phyloP scores from a whole-genome alignment of 2,329 filamentous ascomycete genomes.

The Kalmusia sp. region DNA sequence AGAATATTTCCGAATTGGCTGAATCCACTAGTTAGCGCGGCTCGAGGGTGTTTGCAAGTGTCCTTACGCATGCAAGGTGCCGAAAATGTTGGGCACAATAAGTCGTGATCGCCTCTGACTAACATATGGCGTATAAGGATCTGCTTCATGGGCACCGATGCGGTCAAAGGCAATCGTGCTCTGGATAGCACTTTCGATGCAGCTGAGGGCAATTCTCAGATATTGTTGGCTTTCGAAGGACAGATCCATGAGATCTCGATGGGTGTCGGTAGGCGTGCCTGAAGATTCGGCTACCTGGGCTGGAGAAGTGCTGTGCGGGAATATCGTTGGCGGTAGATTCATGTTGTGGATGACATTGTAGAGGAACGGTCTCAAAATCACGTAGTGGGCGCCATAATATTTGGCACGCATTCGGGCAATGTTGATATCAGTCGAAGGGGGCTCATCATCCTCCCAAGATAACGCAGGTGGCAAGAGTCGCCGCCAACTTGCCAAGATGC shows the following conservation, averaged over 20 bases:
- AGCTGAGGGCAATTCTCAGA: constrained; percentile 37
- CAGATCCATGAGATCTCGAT: constrained; percentile 40
- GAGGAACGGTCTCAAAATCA: constrained; percentile 83
- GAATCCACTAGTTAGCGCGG: constrained; percentile 27
- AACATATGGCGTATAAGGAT: constrained; percentile 54
- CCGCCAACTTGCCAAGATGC: constrained; percentile 63
- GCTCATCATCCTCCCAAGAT: constrained; percentile 71
- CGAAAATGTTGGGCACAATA: constrained; percentile 95
- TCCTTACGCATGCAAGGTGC: constrained; percentile 93
- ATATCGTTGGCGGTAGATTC: constrained; percentile 36
- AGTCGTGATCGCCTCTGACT: constrained; percentile 67
- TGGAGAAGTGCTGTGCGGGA: constrained; percentile 59
- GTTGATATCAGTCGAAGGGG: constrained; percentile 77
- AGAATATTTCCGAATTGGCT: constrained; percentile 98
- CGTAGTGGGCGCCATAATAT: constrained; percentile 90
- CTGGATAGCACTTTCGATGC: constrained; percentile 70
- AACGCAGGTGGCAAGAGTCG: constrained; percentile 58
- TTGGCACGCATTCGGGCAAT: constrained; percentile 86
- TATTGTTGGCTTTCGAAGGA: constrained; percentile 32
- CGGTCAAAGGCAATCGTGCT: constrained; percentile 85
- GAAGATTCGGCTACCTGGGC: constrained; percentile 46
- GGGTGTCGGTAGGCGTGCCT: constrained; percentile 14
- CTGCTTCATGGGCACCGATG: constrained; percentile 51
- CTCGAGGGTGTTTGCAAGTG: constrained; percentile 13
- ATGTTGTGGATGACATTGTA: constrained; percentile 65